Evolutionary conservation across 768 basidiomycete genomes (phyloP), one percentile per base, ranked within the genome.

Genomic region (Strobilomyces dryophilus): DNA sequence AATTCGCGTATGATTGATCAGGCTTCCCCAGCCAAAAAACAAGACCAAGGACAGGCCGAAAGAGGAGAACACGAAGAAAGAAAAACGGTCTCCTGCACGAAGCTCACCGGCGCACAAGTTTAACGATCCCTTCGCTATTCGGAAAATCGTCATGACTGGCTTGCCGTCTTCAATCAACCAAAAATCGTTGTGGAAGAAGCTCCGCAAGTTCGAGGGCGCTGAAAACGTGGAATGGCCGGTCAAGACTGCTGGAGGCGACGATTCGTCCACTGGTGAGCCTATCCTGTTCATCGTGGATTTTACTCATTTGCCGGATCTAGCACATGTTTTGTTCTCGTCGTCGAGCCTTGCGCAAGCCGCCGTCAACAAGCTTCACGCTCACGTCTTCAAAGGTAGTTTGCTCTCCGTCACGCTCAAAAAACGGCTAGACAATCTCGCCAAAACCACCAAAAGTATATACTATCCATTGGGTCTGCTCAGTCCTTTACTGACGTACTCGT

Each of bases 321-420:
- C 92, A 6, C 78, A 89, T 56, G 83, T 87, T 17, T 54, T 93
- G 6, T 95, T 94, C 68, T 68, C 77, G 2, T 83, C 80, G 0
- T 83, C 92, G 2, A 74, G 76, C 7, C 69, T 79, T 26, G 93
- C 95, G 0, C 75, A 78, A 36, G 80, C 84, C 10, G 88, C 92
- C 2, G 82, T 89, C 36, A 73, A 69, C 49, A 92, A 89, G 67
- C 79, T 98, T 2, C 92, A 98, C 65, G 92, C 91, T 1, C 92
- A 95, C 65, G 87, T 94, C 27, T 95, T 88, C 80, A 95, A 95
- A 66, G 92, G 93, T 37, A 76, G 78, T 9, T 73, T 94, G 5
- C 80, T 98, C n/a, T 92, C 89, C 3, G 90, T 87, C 14, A 84
- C 87, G 8, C 78, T 95, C 45, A 94, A 95, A 77, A 92, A 92